These are phyloP conservation scores for Schizopora paradoxa DNA, from an alignment of 1,284 basidiomycete genomes.

Conservation along the genomic window DNA sequence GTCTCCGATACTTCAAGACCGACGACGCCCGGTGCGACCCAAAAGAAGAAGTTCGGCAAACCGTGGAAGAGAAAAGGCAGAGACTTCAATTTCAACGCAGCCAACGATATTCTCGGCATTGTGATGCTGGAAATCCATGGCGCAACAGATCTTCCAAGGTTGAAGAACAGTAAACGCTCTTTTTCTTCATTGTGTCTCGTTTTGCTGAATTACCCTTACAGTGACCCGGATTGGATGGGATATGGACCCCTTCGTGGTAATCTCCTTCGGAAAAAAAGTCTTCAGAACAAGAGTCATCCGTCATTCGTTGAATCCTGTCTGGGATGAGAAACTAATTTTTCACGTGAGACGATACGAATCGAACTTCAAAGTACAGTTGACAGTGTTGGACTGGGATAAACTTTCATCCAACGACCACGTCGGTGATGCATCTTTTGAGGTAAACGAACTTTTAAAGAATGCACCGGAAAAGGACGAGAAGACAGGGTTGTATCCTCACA, in stretches of 20 bases:
- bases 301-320: slow-evolving; percentile 84
- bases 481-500: slow-evolving; percentile 68
- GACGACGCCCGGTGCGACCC: slow-evolving; percentile 17
- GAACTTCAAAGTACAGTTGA: slow-evolving; percentile 70
- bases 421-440: slow-evolving; percentile 68
- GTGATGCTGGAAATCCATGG: slow-evolving; percentile 74
- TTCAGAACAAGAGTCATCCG: slow-evolving; percentile 90
- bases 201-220: slow-evolving; percentile 26
- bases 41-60: slow-evolving; percentile 9
- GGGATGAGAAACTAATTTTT: slow-evolving; percentile 96
- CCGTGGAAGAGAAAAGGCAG: slow-evolving; percentile 33
- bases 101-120: slow-evolving; percentile 84
- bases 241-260: slow-evolving; percentile 97
- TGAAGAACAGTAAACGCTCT: slow-evolving; percentile 73
- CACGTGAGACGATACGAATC: slow-evolving; percentile 89
- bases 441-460: slow-evolving; percentile 65
- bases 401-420: slow-evolving; percentile 85
- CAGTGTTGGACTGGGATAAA: slow-evolving; percentile 94
- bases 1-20: slow-evolving; percentile 9
- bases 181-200: background rate
- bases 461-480: slow-evolving; percentile 68
- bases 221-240: slow-evolving; percentile 86
- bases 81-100: slow-evolving; percentile 64
- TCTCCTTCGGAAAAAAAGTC: slow-evolving; percentile 95
- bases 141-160: slow-evolving; percentile 79